phyloP scores from a whole-genome alignment of 2,329 filamentous ascomycete genomes.

The Metarhizium brunneum region DNA sequence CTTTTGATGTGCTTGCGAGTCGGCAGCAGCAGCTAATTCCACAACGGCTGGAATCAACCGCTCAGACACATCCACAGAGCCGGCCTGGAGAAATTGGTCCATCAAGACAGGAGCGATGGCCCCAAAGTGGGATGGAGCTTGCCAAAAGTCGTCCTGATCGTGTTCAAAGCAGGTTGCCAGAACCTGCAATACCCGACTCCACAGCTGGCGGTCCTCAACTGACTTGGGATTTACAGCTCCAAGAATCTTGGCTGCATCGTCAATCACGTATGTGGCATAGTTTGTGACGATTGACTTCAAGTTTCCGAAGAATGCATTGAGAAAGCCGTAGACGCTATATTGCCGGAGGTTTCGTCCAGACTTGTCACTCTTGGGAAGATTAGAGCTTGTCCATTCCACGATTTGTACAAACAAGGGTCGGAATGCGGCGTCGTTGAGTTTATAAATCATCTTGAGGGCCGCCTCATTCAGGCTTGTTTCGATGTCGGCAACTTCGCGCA shows the following conservation, averaged over 20 bases:
- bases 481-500: slow-evolving; percentile 44
- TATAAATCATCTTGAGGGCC: slow-evolving; percentile 85
- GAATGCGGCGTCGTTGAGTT: slow-evolving; percentile 91
- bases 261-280: slow-evolving; percentile 79
- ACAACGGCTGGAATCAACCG: slow-evolving; percentile 67
- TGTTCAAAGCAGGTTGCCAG: slow-evolving; percentile 71
- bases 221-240: slow-evolving; percentile 35
- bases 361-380: slow-evolving; percentile 52
- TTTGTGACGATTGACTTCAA: slow-evolving; percentile 91
- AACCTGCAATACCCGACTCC: slow-evolving; percentile 60
- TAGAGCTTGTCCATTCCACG: slow-evolving; percentile 67
- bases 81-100: slow-evolving; percentile 49
- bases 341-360: slow-evolving; percentile 52
- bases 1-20: slow-evolving; percentile 85
- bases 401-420: slow-evolving; percentile 80
- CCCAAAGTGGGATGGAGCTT: slow-evolving; percentile 77
- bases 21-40: slow-evolving; percentile 69
- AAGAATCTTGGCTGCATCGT: slow-evolving; percentile 61
- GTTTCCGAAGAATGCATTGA: slow-evolving; percentile 69
- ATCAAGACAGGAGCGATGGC: slow-evolving; percentile 62
- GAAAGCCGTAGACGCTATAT: slow-evolving; percentile 73
- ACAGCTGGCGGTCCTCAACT: slow-evolving; percentile 47
- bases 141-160: slow-evolving; percentile 95
- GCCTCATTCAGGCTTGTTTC: slow-evolving; percentile 61
- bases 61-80: slow-evolving; percentile 30